These are phyloP conservation scores for Phytophthora litchii DNA, from an alignment of 352 stramenopile species.

Conservation along the genomic window DNA sequence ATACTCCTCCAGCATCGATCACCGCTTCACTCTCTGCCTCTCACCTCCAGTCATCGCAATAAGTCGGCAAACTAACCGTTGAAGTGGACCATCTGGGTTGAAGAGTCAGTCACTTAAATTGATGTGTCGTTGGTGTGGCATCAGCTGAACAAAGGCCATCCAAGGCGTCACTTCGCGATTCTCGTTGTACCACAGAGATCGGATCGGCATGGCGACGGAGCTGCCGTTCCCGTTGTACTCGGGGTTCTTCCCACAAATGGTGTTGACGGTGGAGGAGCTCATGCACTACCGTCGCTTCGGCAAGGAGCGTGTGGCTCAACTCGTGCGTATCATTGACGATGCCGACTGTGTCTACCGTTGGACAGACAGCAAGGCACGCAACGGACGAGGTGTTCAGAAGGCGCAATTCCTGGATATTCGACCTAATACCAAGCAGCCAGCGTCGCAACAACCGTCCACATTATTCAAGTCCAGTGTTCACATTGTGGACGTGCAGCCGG, in stretches of 20 bases:
- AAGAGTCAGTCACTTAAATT: slow-evolving; percentile 24
- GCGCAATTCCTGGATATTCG: slow-evolving; percentile 69
- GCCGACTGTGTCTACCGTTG: slow-evolving; percentile 79
- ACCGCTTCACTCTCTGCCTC: slow-evolving; percentile 14
- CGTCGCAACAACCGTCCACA: slow-evolving; percentile 42
- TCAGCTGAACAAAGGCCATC: slow-evolving; percentile 6
- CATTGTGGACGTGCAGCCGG: slow-evolving; percentile 58
- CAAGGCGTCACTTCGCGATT: slow-evolving; percentile 20
- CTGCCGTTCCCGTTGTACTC: slow-evolving; percentile 66
- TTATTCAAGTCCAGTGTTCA: slow-evolving; percentile 71
- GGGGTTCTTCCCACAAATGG: slow-evolving; percentile 83
- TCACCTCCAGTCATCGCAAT: background rate
- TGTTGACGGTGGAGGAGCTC: slow-evolving; percentile 72
- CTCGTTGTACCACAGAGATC: slow-evolving; percentile 7
- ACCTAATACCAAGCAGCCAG: slow-evolving; percentile 41
- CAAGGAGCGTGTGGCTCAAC: slow-evolving; percentile 67
- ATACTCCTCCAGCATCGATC: slow-evolving; percentile 11
- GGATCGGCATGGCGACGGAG: slow-evolving; percentile 19
- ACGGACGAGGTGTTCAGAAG: slow-evolving; percentile 42
- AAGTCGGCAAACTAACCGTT: slow-evolving; percentile 17
- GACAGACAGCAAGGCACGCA: slow-evolving; percentile 42
- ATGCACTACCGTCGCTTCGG: slow-evolving; percentile 74
- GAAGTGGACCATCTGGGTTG: slow-evolving; percentile 11
- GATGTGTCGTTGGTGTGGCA: slow-evolving; percentile 13
- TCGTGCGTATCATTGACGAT: slow-evolving; percentile 76